Percentiles rank a stretch among this genome's conserved stretches.
Conservation (phyloP, 2,329 filamentous ascomycete genomes). For the Cordyceps fumosorosea region DNA sequence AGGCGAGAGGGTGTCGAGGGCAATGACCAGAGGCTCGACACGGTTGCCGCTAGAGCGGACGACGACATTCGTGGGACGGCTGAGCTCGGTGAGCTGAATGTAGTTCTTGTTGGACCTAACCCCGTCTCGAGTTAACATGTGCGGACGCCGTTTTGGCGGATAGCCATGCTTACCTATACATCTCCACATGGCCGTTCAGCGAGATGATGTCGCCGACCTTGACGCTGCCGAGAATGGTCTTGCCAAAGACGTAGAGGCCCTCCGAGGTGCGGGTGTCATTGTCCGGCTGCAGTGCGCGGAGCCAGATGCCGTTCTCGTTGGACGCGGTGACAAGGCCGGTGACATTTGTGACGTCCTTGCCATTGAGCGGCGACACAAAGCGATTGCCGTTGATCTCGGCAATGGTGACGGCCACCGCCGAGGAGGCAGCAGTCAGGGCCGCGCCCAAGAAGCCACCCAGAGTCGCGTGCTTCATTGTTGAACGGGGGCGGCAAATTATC, state of each 20-base stretch:
- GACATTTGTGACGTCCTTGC: slow-evolving; percentile 50
- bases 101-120: slow-evolving; percentile 47
- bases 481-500: background rate
- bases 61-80: slow-evolving; percentile 44
- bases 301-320: slow-evolving; percentile 54
- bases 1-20: slow-evolving; percentile 47
- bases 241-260: slow-evolving; percentile 58
- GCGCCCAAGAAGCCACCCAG: slow-evolving; percentile 17
- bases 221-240: slow-evolving; percentile 41
- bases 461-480: slow-evolving; percentile 24
- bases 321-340: slow-evolving; percentile 60
- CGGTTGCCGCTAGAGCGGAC: slow-evolving; percentile 47
- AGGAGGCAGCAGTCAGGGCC: slow-evolving; percentile 23
- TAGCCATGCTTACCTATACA: slow-evolving; percentile 40
- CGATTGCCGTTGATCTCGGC: slow-evolving; percentile 59
- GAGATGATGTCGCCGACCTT: slow-evolving; percentile 57
- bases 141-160: background rate
- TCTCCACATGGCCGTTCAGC: slow-evolving; percentile 52
- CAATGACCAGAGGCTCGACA: slow-evolving; percentile 54
- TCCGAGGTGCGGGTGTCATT: slow-evolving; percentile 52
- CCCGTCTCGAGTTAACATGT: background rate
- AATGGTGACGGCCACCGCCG: slow-evolving; percentile 40
- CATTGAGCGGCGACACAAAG: slow-evolving; percentile 55
- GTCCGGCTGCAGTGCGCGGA: slow-evolving; percentile 54
- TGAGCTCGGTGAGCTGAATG: slow-evolving; percentile 58